Conservation (phyloP, 129 eudicot genomes). For the Saussurea involucrata region DNA sequence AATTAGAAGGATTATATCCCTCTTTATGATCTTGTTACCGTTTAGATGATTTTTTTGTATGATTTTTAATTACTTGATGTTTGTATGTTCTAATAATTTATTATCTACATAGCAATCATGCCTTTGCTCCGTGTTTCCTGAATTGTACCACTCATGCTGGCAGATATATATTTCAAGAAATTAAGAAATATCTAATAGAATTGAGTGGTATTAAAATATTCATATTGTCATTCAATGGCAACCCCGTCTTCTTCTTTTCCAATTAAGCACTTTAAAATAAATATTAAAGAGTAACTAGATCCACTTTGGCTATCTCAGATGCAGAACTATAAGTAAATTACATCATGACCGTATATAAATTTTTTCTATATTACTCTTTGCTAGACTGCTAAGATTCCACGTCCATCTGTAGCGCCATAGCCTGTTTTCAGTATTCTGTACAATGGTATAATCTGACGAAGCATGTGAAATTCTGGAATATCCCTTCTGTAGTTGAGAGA, state of each 20-base stretch:
- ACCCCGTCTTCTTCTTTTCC: neutral
- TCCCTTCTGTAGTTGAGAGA: neutral
- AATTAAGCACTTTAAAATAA: neutral
- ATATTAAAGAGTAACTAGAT: neutral
- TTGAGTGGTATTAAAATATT: neutral
- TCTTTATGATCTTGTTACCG: constrained; percentile 12
- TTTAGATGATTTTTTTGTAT: constrained; percentile 7
- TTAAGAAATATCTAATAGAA: neutral
- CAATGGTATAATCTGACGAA: neutral
- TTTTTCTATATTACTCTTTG: neutral
- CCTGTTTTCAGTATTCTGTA: neutral
- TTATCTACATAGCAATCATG: neutral
- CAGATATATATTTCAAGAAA: neutral
- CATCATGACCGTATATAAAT: neutral
- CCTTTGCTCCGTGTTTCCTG: neutral
- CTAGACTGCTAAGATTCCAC: neutral
- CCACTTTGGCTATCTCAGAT: constrained; percentile 2
- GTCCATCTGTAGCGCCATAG: neutral
- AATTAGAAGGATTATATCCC: neutral
- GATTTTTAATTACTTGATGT: neutral
- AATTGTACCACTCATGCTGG: neutral
- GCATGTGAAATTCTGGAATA: neutral
- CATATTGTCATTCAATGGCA: neutral
- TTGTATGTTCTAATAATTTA: neutral
- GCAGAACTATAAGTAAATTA: neutral